Evolutionary conservation across 148 eudicot species (phyloP).

Genomic region (Vaccinium vitisidaea): DNA sequence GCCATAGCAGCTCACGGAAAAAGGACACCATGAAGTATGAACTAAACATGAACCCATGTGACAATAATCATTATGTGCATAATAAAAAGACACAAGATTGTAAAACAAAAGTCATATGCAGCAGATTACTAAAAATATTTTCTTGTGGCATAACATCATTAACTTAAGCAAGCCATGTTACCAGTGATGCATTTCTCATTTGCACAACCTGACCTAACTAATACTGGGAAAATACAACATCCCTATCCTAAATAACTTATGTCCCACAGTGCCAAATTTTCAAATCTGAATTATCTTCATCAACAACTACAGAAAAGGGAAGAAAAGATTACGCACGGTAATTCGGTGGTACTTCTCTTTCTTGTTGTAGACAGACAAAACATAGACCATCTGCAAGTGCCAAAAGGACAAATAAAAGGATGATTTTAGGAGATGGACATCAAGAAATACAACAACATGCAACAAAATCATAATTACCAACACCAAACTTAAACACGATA

Average conservation of each 20-base stretch:
- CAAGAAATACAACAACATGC: neutral
- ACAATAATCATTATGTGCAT: neutral
- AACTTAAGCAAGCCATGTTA: constrained; percentile 8
- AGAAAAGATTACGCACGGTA: constrained; percentile 51
- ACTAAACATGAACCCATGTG: neutral
- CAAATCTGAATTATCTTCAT: neutral
- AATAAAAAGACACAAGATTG: neutral
- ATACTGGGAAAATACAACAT: neutral
- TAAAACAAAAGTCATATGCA: neutral
- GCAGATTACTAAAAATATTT: neutral
- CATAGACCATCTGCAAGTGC: constrained; percentile 89
- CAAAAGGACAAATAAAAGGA: constrained; percentile 7
- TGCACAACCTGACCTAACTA: neutral
- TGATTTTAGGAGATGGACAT: neutral
- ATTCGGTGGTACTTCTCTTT: constrained; percentile 93
- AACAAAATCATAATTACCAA: neutral
- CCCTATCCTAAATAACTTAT: neutral
- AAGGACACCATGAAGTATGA: neutral
- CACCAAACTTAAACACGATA: neutral
- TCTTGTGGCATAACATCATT: neutral
- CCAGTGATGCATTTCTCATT: neutral
- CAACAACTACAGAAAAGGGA: neutral
- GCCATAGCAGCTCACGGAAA: neutral
- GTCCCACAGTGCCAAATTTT: neutral
- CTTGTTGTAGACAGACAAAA: constrained; percentile 89